Evolutionary conservation across 768 basidiomycete genomes (phyloP).

Genomic region (Russula dissimulans): DNA sequence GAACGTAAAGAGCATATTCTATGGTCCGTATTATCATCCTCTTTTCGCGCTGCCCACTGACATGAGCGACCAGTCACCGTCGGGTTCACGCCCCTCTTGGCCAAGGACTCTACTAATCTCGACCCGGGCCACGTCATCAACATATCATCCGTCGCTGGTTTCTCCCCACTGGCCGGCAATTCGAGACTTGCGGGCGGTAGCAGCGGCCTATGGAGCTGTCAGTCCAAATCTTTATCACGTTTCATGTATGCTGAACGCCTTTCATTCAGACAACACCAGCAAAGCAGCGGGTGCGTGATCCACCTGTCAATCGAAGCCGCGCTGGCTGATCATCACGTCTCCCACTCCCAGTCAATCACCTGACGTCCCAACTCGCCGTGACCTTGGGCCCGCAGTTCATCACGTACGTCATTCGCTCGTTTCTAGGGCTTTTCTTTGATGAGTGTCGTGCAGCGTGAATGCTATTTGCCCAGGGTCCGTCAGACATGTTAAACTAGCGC

Average conservation of each 20-base stretch:
- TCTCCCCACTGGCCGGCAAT: constrained; percentile 44
- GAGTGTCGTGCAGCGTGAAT: constrained; percentile 47
- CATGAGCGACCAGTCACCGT: constrained; percentile 38
- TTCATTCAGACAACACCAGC: constrained; percentile 61
- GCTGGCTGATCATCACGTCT: neutral
- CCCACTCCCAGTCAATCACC: constrained; percentile 48
- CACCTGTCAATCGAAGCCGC: neutral
- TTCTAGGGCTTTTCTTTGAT: neutral
- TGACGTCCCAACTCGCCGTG: constrained; percentile 61
- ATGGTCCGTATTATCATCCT: constrained; percentile 39
- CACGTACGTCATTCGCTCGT: constrained; percentile 41
- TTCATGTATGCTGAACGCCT: neutral
- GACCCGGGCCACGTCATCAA: constrained; percentile 77
- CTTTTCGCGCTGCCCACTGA: neutral
- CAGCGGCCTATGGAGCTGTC: constrained; percentile 72
- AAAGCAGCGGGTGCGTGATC: constrained; percentile 50
- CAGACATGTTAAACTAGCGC: constrained; percentile 9
- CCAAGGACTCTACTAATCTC: constrained; percentile 49
- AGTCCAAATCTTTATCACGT: constrained; percentile 25
- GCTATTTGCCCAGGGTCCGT: constrained; percentile 71
- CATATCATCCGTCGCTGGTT: constrained; percentile 62
- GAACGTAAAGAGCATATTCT: constrained; percentile 82
- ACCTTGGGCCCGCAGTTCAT: constrained; percentile 52
- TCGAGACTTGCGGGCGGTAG: constrained; percentile 41
- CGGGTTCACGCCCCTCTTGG: constrained; percentile 52